A percentile compares a stretch with the other conserved stretches of the same genome.
These are phyloP conservation scores for Xerocomellus dryophilus DNA, from an alignment of 768 basidiomycete genomes.

Conservation along the genomic window DNA sequence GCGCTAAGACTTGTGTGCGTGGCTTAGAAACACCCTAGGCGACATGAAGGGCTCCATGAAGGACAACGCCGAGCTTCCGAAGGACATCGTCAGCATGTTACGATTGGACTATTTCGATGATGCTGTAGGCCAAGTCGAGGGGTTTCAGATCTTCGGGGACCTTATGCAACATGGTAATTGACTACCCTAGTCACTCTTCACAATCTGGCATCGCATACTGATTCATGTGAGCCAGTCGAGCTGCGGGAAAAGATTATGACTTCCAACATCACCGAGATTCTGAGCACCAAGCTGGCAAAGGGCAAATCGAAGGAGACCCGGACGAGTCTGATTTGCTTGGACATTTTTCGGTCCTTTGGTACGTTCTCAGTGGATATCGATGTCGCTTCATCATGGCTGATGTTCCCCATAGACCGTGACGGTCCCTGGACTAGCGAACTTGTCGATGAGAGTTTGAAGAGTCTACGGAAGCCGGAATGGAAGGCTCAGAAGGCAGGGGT, in stretches of 20 bases:
- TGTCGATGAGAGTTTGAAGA: no score
- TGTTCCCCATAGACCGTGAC: no score
- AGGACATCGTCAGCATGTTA: conserved; percentile 19
- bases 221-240: conserved; percentile 1
- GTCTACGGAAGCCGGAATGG: no score
- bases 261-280: conserved; percentile 11
- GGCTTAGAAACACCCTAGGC: background rate
- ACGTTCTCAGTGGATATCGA: no score
- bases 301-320: no score
- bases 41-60: conserved; percentile 10
- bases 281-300: conserved; percentile 10
- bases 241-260: conserved; percentile 8
- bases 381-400: no score
- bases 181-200: no score
- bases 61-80: background rate
- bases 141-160: conserved; percentile 20
- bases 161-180: conserved; percentile 19
- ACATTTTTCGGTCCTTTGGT: no score
- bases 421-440: no score
- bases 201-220: background rate
- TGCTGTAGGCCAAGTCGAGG: conserved; percentile 4
- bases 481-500: no score
- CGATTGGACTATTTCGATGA: conserved; percentile 14
- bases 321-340: no score
- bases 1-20: no score